Base-by-base conservation (phyloP, 208 protist genomes). In the Acanthamoeba castellanii region DNA sequence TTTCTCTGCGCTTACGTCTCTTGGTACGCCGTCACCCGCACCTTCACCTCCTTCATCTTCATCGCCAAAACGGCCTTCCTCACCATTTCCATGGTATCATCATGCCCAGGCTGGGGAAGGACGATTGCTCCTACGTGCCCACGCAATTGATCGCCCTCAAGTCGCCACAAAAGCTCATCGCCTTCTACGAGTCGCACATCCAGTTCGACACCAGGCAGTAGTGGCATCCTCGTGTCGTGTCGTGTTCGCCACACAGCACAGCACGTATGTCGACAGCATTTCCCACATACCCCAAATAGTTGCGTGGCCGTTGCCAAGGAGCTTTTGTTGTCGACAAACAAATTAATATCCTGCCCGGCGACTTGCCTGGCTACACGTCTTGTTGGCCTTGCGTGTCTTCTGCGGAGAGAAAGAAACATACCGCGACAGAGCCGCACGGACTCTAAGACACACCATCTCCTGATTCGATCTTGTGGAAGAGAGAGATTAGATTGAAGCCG, bases 161-260 rank as follows among this genome's bases (percentile, higher is more conserved):
- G 85, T 25, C 64, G 2, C 85, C 85, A 55, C 59, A 92, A 52
- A 92, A 92, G 27, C 59, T 92, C 47, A 76, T 92, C 16, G 85
- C 85, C 14, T 92, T 92, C 42, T 92, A 92, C 42, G 85, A 92
- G 85, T 50, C 59, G 0, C 55, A 74, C 32, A 92, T 92, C 16
- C 64, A 72, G 64, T 72, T 72, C 18, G 59, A 66, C 11, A 27
- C n/a, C 64, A 72, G 7, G n/a, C n/a, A 37, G n/a, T 72, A 2
- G 64, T 27, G 57, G 0, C 9, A 7, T 0, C 22, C 22, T 64
- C 16, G 52, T 57, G 3, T 8, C 16, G n/a, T n/a, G n/a, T 61
- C 55, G 2, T 61, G 55, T 61, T 22, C 18, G 55, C 9, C 55
- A 14, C 11, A 11, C 47, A 14, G 47, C 47, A 4, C 47, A 14